Percentiles rank a stretch among this genome's conserved stretches.
phyloP scores from a whole-genome alignment of 345 rosid species.

The Brassica cretica region DNA sequence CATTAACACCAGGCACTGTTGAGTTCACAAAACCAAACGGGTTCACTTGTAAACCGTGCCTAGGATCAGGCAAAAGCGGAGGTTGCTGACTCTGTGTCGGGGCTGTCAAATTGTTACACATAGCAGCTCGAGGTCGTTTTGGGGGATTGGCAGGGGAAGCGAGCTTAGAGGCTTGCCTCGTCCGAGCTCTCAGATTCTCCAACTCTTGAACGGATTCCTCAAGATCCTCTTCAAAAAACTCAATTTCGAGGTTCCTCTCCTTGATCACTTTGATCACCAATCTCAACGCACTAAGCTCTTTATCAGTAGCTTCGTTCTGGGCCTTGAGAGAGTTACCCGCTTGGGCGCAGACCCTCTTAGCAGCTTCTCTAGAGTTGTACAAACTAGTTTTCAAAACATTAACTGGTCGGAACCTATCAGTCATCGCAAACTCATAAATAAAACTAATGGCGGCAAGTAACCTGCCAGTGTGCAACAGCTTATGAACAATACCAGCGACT shows the following conservation, averaged over 20 bases:
- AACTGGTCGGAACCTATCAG: slow-evolving; percentile 55
- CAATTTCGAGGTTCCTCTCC: slow-evolving; percentile 54
- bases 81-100: slow-evolving; percentile 24
- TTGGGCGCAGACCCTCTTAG: slow-evolving; percentile 42
- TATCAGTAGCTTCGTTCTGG: slow-evolving; percentile 54
- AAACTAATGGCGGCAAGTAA: slow-evolving; percentile 55
- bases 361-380: slow-evolving; percentile 43
- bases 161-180: background rate
- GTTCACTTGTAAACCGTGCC: slow-evolving; percentile 37
- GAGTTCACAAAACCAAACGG: slow-evolving; percentile 46
- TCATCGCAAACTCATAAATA: slow-evolving; percentile 61
- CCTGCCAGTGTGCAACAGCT: slow-evolving; percentile 52
- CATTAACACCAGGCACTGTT: slow-evolving; percentile 9
- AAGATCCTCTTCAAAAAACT: slow-evolving; percentile 46
- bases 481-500: slow-evolving; percentile 48
- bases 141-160: background rate
- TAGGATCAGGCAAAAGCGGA: slow-evolving; percentile 27
- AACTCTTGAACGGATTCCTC: slow-evolving; percentile 56
- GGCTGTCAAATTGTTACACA: background rate
- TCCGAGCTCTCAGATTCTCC: slow-evolving; percentile 44
- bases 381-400: slow-evolving; percentile 53
- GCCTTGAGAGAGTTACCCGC: slow-evolving; percentile 48
- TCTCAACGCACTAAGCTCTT: slow-evolving; percentile 55
- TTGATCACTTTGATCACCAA: slow-evolving; percentile 56
- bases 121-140: slow-evolving; percentile 18